Evolutionary conservation across 1,139 yeast species (phyloP).

Genomic region (Blastobotrys aristatus): DNA sequence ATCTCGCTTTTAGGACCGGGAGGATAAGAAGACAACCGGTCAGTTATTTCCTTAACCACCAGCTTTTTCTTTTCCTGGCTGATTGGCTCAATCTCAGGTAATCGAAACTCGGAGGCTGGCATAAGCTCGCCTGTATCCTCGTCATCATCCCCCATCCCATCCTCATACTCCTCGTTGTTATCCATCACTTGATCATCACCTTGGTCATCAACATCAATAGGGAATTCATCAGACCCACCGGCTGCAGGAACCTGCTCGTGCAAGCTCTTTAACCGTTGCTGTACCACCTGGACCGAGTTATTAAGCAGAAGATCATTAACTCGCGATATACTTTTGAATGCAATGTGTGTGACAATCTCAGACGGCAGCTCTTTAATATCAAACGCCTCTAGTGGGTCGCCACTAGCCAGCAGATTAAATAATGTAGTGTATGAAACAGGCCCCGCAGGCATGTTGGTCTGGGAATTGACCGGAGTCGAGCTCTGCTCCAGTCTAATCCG

Average conservation of each 20-base stretch:
- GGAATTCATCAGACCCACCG: conserved; percentile 15
- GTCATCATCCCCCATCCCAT: conserved; percentile 21
- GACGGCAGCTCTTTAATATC: conserved; percentile 67
- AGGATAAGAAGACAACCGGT: conserved; percentile 30
- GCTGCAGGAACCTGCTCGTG: conserved; percentile 28
- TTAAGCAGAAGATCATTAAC: conserved; percentile 51
- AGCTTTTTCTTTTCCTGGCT: conserved; percentile 24
- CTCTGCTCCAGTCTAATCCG: conserved; percentile 22
- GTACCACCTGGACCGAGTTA: conserved; percentile 64
- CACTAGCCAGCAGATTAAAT: conserved; percentile 59
- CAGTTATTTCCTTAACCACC: conserved; percentile 22
- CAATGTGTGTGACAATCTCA: conserved; percentile 60
- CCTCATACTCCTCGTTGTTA: conserved; percentile 14
- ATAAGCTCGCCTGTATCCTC: conserved; percentile 21
- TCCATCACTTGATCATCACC: conserved; percentile 11
- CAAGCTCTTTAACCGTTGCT: conserved; percentile 51
- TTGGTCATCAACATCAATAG: conserved; percentile 24
- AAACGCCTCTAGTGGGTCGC: conserved; percentile 56
- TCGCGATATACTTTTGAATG: conserved; percentile 54
- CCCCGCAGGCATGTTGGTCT: conserved; percentile 29
- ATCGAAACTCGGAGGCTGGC: conserved; percentile 41
- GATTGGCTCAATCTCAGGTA: conserved; percentile 49
- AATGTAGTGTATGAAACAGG: conserved; percentile 33
- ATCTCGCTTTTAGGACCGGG: conserved; percentile 23
- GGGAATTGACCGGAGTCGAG: conserved; percentile 24